phyloP scores from a whole-genome alignment of 441 rosid genomes.

The Populus trichocarpa region DNA sequence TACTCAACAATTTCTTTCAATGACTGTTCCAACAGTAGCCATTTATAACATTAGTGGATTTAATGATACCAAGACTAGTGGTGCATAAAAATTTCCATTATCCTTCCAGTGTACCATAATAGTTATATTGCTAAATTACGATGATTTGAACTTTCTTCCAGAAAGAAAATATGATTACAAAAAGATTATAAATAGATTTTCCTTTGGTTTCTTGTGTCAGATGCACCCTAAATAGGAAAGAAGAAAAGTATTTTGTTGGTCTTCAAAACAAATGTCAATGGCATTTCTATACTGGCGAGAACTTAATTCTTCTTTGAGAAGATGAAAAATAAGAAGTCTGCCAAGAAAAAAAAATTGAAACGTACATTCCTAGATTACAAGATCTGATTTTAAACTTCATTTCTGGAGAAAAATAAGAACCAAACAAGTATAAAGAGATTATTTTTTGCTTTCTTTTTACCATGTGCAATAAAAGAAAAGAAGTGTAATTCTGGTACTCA shows the following conservation, averaged over 20 bases:
- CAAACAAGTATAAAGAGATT: background rate
- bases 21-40: background rate
- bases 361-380: background rate
- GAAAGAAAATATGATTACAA: background rate
- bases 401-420: background rate
- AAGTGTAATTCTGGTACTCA: background rate
- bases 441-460: background rate
- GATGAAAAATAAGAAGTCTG: background rate
- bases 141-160: background rate
- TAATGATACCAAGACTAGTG: background rate
- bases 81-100: background rate
- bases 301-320: background rate
- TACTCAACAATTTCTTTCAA: background rate
- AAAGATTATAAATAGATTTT: no score
- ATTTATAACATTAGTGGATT: background rate
- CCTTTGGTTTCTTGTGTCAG: background rate
- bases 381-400: background rate
- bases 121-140: background rate
- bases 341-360: background rate
- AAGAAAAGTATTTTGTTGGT: background rate
- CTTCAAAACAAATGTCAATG: background rate
- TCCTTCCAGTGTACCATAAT: background rate
- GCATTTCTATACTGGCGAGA: background rate
- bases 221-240: background rate
- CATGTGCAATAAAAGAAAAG: background rate